These are phyloP conservation scores for Ceriops tagal DNA, from an alignment of 345 rosid genomes.

Conservation along the genomic window DNA sequence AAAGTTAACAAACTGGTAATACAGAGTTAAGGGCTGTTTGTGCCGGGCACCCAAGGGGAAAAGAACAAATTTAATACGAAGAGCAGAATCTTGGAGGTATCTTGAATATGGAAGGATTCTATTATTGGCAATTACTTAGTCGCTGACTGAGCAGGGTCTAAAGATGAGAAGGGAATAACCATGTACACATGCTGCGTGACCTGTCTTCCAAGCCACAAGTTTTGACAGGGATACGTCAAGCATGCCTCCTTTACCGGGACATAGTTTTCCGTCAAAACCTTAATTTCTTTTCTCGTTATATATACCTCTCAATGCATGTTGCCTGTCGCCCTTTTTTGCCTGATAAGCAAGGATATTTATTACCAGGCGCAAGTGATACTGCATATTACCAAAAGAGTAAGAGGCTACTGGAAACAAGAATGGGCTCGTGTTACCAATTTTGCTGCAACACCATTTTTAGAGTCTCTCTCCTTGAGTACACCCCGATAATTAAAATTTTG, in stretches of 20 bases:
- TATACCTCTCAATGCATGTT: background rate
- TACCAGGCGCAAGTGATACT: too few species aligned
- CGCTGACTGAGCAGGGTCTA: background rate
- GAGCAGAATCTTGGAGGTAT: background rate
- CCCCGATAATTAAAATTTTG: too few species aligned
- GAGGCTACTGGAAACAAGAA: too few species aligned
- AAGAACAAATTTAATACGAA: background rate
- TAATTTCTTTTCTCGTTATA: background rate
- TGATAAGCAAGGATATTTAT: background rate
- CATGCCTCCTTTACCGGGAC: conserved; percentile 15
- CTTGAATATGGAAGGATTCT: background rate
- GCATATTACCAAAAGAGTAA: too few species aligned
- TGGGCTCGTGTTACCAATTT: too few species aligned
- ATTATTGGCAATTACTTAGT: background rate
- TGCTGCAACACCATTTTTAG: too few species aligned
- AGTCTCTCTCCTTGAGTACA: too few species aligned
- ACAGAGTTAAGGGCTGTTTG: too few species aligned
- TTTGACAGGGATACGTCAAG: conserved; percentile 17
- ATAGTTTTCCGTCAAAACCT: background rate
- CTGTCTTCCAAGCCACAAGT: conserved; percentile 2
- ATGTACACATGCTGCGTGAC: background rate
- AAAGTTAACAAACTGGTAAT: too few species aligned
- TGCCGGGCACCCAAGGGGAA: background rate
- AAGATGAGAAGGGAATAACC: background rate
- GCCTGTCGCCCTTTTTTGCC: background rate